Evolutionary conservation across 1,139 yeast genomes (phyloP).

Genomic region (Blastobotrys apis): DNA sequence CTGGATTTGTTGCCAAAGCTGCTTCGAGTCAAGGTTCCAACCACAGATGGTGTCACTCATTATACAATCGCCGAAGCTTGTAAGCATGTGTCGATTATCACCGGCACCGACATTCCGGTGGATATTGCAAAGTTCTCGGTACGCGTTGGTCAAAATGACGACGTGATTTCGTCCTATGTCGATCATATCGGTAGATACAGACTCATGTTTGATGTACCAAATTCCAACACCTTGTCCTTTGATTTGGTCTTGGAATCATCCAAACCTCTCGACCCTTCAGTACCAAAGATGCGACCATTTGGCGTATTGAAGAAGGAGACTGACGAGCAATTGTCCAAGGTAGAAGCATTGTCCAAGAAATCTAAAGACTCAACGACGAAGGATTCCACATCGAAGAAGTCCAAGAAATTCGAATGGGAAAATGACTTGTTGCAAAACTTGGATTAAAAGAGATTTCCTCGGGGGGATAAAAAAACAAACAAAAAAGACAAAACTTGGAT

Average conservation of each 20-base stretch:
- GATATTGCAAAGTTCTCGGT: slow-evolving; percentile 13
- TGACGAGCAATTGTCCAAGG: not conserved
- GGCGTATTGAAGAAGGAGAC: slow-evolving; percentile 7
- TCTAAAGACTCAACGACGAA: slow-evolving; percentile 5
- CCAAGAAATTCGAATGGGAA: slow-evolving; percentile 30
- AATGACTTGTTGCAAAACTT: slow-evolving; percentile 20
- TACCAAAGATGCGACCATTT: slow-evolving; percentile 12
- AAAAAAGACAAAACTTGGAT: too few species aligned
- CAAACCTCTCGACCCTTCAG: slow-evolving; percentile 5
- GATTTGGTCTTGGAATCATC: slow-evolving; percentile 5
- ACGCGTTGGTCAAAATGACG: slow-evolving; percentile 7
- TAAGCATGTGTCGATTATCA: slow-evolving; percentile 19
- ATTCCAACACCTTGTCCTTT: not conserved
- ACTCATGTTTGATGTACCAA: slow-evolving; percentile 11
- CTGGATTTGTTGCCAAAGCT: slow-evolving; percentile 25
- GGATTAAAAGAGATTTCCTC: slow-evolving; percentile 2
- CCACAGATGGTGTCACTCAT: slow-evolving; percentile 10
- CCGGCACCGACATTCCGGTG: slow-evolving; percentile 19
- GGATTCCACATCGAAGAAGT: slow-evolving; percentile 9
- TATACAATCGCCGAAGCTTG: slow-evolving; percentile 19
- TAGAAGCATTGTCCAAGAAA: not conserved
- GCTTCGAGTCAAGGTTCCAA: slow-evolving; percentile 18
- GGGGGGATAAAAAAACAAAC: too few species aligned
- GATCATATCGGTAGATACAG: slow-evolving; percentile 16
- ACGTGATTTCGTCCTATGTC: not conserved